These are phyloP conservation scores for Sabuloglossum arenarium DNA, from an alignment of 495 filamentous ascomycete genomes.

Conservation along the genomic window DNA sequence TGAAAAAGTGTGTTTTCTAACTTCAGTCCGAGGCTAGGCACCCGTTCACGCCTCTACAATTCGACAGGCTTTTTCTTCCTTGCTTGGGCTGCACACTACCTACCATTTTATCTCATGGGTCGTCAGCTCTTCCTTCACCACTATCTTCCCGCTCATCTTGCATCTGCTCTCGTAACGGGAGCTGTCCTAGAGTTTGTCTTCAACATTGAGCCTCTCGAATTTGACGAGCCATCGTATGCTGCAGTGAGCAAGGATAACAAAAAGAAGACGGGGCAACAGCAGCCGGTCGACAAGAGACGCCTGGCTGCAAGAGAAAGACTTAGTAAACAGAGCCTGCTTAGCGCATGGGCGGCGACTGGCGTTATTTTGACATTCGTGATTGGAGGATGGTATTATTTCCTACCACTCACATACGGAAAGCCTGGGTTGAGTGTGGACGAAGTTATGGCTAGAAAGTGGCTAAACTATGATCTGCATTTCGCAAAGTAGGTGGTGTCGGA, in stretches of 20 bases:
- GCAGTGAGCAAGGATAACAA: conserved; percentile 29
- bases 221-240: conserved; percentile 21
- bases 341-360: conserved; percentile 52
- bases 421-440: conserved; percentile 71
- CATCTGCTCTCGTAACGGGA: conserved; percentile 83
- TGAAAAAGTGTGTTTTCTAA: not conserved
- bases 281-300: conserved; percentile 14
- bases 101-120: conserved; percentile 58
- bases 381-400: conserved; percentile 78
- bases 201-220: conserved; percentile 51
- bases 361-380: conserved; percentile 48
- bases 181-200: conserved; percentile 95
- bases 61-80: conserved; percentile 98
- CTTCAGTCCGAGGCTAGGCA: conserved; percentile 28
- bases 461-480: conserved; percentile 95
- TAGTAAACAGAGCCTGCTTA: conserved; percentile 54
- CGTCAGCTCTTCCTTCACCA: conserved; percentile 57
- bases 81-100: conserved; percentile 52
- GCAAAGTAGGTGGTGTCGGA: conserved; percentile 47
- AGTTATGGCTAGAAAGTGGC: conserved; percentile 77
- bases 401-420: conserved; percentile 85
- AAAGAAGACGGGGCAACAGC: conserved; percentile 21
- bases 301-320: conserved; percentile 60
- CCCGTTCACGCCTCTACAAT: conserved; percentile 87
- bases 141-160: conserved; percentile 76